A percentile compares a stretch with the other conserved stretches of the same genome.
phyloP scores from a whole-genome alignment of 495 filamentous ascomycete genomes.

The Tuber microsphaerosporum region DNA sequence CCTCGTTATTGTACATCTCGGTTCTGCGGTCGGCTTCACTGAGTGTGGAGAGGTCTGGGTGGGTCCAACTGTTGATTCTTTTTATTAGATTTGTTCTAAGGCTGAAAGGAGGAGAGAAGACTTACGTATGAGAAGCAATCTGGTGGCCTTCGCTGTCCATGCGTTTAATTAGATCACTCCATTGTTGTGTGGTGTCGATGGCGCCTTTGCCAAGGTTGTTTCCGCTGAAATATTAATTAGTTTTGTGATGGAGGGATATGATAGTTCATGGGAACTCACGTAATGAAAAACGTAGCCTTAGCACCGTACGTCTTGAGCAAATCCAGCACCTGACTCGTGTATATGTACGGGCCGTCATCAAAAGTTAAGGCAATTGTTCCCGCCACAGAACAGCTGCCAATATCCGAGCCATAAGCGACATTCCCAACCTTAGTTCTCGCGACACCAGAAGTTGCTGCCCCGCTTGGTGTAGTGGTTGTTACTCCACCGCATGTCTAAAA shows the following conservation, averaged over 20 bases:
- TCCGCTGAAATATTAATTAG: slow-evolving; percentile 43
- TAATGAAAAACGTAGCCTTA: slow-evolving; percentile 70
- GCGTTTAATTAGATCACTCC: slow-evolving; percentile 16
- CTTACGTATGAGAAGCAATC: slow-evolving; percentile 39
- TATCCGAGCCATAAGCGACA: slow-evolving; percentile 11
- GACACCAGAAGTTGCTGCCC: slow-evolving; percentile 7
- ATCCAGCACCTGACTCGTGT: slow-evolving; percentile 64
- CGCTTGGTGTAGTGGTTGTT: not conserved
- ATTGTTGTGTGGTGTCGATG: slow-evolving; percentile 12
- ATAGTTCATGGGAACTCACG: slow-evolving; percentile 14
- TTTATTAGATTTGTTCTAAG: slow-evolving; percentile 32
- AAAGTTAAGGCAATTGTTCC: slow-evolving; percentile 46
- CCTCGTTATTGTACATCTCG: slow-evolving; percentile 42
- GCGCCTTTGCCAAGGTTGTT: slow-evolving; percentile 62
- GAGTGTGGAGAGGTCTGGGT: slow-evolving; percentile 41
- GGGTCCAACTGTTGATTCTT: slow-evolving; percentile 40
- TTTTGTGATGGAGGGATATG: not conserved
- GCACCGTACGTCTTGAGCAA: slow-evolving; percentile 54
- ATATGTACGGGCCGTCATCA: slow-evolving; percentile 48
- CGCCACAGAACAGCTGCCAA: slow-evolving; percentile 17
- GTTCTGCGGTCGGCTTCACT: slow-evolving; percentile 15
- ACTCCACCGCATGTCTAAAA: not conserved
- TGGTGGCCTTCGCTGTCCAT: slow-evolving; percentile 40
- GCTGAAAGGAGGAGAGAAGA: not conserved
- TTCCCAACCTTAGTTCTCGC: slow-evolving; percentile 4